Percentiles rank a stretch among this genome's conserved stretches.
These are phyloP conservation scores for Tricholoma sp. DNA, from an alignment of 768 basidiomycete species.

Conservation along the genomic window DNA sequence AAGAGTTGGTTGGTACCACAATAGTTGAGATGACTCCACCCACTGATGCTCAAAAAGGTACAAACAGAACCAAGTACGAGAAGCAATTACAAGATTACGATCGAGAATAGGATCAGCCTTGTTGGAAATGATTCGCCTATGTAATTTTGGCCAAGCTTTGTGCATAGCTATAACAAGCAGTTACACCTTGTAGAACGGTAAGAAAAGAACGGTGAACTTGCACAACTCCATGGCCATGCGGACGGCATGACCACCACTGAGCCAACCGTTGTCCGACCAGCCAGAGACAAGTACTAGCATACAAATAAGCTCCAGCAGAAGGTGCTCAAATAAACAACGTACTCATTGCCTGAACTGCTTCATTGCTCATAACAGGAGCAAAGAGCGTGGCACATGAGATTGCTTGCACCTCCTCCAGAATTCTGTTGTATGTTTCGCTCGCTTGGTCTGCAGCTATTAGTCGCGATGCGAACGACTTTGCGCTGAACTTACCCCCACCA, in stretches of 20 bases:
- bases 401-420: slow-evolving; percentile 78
- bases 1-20: neutral
- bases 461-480: neutral
- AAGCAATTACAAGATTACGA: slow-evolving; percentile 71
- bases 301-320: slow-evolving; percentile 4
- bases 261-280: slow-evolving; percentile 95
- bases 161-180: slow-evolving; percentile 60
- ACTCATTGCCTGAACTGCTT: slow-evolving; percentile 95
- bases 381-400: slow-evolving; percentile 87
- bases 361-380: slow-evolving; percentile 74
- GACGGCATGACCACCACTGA: slow-evolving; percentile 94
- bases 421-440: slow-evolving; percentile 68
- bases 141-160: slow-evolving; percentile 82
- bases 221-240: slow-evolving; percentile 95
- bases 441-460: slow-evolving; percentile 46
- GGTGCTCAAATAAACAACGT: slow-evolving; percentile 23
- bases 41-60: slow-evolving; percentile 95
- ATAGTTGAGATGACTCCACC: slow-evolving; percentile 24
- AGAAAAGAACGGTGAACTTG: slow-evolving; percentile 29
- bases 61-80: slow-evolving; percentile 90
- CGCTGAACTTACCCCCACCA: slow-evolving; percentile 62
- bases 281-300: slow-evolving; percentile 78
- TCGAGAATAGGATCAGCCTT: slow-evolving; percentile 59
- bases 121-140: slow-evolving; percentile 69
- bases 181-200: neutral